Base-by-base conservation (phyloP, 345 rosid genomes). In the Eucalyptus pauciflora region DNA sequence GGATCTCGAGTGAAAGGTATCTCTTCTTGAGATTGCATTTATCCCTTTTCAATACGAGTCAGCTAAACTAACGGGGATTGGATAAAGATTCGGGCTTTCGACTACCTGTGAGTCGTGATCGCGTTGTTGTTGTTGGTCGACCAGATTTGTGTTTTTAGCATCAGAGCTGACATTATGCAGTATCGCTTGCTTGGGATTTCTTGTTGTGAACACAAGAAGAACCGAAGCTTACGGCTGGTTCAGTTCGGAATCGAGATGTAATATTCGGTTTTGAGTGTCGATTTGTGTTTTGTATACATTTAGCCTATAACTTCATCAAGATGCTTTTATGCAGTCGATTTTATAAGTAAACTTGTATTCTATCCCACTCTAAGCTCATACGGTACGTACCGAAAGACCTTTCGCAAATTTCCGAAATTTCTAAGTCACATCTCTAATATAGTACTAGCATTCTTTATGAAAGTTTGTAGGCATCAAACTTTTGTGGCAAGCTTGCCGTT, bases 381-480 rank as follows among this genome's bases (percentile, higher is more conserved):
- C 0, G 0, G 48, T 20, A 18, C 7, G 6, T 37, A 37, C 8
- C 1, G 7, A 43, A 20, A 37, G 83, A 5, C 83, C 48, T 37
- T 37, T 76, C 0, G 15, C 83, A 76, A 37, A 1, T 37, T 76
- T 76, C 27, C 0, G 22, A 76, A 71, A 76, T 37, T 11, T 76
- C 48, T 11, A 37, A 37, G 7, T 76, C 41, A 41, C 27, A 41
- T 33, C 83, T 76, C 13, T 71, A 5, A 4, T 41, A 37, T 37
- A 0, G 12, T 76, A 17, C 22, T 69, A 16, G 2, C 12, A 69
- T 16, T 71, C 22, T 41, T 37, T 37, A 5, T 76, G 83, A 22
- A 41, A 37, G 14, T 76, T 18, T 76, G 8, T 5, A 37, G 83
- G 83, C 81, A 37, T 76, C 25, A 6, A 37, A 76, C 8, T 37